These are phyloP conservation scores for Candida corydali DNA, from an alignment of 805 yeast genomes.

Conservation along the genomic window DNA sequence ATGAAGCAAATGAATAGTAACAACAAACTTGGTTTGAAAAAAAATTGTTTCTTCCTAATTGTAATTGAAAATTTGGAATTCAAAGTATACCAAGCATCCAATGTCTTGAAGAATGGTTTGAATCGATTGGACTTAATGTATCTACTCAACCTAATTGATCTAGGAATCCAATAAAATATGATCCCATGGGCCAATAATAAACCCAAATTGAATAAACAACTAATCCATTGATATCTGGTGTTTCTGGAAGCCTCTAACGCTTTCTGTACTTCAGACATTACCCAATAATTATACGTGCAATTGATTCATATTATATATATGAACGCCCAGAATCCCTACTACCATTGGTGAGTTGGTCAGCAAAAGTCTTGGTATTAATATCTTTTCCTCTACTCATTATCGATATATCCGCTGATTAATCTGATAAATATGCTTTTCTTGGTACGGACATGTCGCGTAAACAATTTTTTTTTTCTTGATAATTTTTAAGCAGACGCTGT, in stretches of 20 bases:
- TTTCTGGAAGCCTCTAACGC: conserved; percentile 35
- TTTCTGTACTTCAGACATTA: conserved; percentile 35
- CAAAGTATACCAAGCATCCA: conserved; percentile 24
- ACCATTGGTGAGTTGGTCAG: not conserved
- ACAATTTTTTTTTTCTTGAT: not conserved
- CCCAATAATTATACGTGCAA: conserved; percentile 13
- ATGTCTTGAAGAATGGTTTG: conserved; percentile 20
- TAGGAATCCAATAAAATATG: conserved; percentile 41
- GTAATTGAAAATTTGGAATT: conserved; percentile 24
- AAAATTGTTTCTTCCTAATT: conserved; percentile 14
- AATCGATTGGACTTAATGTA: conserved; percentile 11
- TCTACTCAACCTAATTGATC: conserved; percentile 23
- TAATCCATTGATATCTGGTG: conserved; percentile 32
- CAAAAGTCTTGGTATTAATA: not conserved
- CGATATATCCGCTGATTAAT: conserved; percentile 4
- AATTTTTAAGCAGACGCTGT: too few relatives aligned
- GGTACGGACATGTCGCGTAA: conserved; percentile 4
- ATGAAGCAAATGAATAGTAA: conserved; percentile 23
- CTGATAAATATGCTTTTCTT: conserved; percentile 1
- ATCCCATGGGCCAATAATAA: conserved; percentile 34
- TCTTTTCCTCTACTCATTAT: too few relatives aligned
- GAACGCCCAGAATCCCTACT: conserved; percentile 1
- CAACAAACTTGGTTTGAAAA: conserved; percentile 40
- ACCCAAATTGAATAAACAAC: conserved; percentile 21
- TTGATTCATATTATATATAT: not conserved